Conservation (phyloP, 805 yeast genomes). For the Blastobotrys muscicola region DNA sequence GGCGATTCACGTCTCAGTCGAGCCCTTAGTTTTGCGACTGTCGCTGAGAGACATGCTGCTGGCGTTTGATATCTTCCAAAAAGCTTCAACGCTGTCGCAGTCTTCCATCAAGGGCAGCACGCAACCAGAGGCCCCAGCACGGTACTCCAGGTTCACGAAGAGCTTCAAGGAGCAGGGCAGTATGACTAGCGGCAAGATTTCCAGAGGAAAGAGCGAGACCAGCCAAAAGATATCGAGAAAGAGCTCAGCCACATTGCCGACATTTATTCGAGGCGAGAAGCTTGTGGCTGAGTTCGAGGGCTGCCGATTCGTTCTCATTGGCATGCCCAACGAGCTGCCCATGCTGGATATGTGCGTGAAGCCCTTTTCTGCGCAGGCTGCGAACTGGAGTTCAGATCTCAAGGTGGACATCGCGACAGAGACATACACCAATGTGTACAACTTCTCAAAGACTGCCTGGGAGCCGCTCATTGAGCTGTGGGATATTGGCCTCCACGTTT, state of each 20-base stretch:
- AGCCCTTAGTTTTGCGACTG: constrained; percentile 70
- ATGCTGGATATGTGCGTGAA: constrained; percentile 67
- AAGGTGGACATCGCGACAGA: constrained; percentile 60
- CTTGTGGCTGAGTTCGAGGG: constrained; percentile 65
- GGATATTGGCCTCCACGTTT: constrained; percentile 64
- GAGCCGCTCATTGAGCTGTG: constrained; percentile 89
- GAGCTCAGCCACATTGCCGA: constrained; percentile 1
- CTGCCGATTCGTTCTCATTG: constrained; percentile 69
- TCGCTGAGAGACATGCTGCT: constrained; percentile 80
- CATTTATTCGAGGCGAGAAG: constrained; percentile 57
- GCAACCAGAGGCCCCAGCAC: constrained; percentile 3
- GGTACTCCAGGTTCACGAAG: constrained; percentile 8
- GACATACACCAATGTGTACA: constrained; percentile 66
- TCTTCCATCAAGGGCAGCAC: constrained; percentile 27
- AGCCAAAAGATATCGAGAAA: neutral
- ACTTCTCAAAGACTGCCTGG: constrained; percentile 79
- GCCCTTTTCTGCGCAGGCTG: constrained; percentile 58
- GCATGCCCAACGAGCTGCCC: constrained; percentile 87
- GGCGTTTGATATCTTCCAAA: constrained; percentile 63
- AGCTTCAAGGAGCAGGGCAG: constrained; percentile 7
- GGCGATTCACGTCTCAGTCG: constrained; percentile 58
- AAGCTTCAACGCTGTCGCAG: constrained; percentile 41
- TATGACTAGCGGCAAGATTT: neutral
- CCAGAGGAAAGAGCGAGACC: constrained; percentile 1
- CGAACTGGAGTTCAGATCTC: constrained; percentile 82